phyloP scores from a whole-genome alignment of 2,329 filamentous ascomycete genomes.

The Trichoderma koningii region DNA sequence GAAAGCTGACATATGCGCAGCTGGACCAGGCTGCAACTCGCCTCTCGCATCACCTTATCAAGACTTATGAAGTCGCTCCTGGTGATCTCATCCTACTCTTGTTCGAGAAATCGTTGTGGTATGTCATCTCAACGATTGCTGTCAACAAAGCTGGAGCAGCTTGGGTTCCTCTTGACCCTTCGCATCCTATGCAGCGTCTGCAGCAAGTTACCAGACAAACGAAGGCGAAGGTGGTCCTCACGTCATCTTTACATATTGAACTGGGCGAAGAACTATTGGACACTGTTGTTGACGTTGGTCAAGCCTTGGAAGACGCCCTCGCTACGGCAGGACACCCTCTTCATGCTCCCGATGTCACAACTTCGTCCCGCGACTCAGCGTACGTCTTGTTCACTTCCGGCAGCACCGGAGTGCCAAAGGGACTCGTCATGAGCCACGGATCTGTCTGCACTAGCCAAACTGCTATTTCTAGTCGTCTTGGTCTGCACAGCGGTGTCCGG shows the following conservation, averaged over 20 bases:
- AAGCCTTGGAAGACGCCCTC: background rate
- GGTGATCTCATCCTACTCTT: conserved; percentile 10
- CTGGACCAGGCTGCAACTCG: conserved; percentile 19
- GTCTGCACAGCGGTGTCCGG: background rate
- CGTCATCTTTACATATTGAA: conserved; percentile 20
- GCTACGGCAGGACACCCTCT: conserved; percentile 18
- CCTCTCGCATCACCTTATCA: background rate
- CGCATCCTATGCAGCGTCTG: conserved; percentile 14
- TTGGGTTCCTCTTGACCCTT: conserved; percentile 30
- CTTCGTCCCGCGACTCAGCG: conserved; percentile 2
- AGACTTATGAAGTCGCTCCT: background rate
- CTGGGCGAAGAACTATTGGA: background rate
- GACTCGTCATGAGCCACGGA: conserved; percentile 39
- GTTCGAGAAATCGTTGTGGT: conserved; percentile 31
- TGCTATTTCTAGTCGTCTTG: conserved; percentile 1
- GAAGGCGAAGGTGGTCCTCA: background rate
- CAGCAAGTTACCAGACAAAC: conserved; percentile 1
- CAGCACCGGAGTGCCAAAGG: conserved; percentile 30
- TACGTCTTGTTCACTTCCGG: conserved; percentile 29
- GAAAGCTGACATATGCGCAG: conserved; percentile 20
- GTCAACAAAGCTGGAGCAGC: conserved; percentile 36
- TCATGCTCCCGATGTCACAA: conserved; percentile 29
- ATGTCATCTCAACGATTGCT: conserved; percentile 31
- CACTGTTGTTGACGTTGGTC: background rate
- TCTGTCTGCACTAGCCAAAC: conserved; percentile 43